Evolutionary conservation across 2,329 filamentous ascomycete species (phyloP).

Genomic region (Cyclaneusma minus): DNA sequence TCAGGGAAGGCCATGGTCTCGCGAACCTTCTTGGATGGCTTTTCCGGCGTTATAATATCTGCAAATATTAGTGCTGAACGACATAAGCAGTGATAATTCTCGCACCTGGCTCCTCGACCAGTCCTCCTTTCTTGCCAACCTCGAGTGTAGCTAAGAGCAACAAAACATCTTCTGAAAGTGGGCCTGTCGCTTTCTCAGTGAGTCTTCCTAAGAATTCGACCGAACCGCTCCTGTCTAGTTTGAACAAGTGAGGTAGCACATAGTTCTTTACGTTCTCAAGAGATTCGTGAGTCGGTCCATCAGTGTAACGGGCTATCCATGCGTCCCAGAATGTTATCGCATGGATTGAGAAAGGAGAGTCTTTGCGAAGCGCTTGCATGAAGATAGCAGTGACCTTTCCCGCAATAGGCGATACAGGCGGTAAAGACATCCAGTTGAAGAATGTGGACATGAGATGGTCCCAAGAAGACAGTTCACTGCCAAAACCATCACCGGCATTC

Average conservation of each 20-base stretch:
- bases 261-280: slow-evolving; percentile 50
- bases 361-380: slow-evolving; percentile 27
- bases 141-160: slow-evolving; percentile 54
- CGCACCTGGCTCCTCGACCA: slow-evolving; percentile 52
- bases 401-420: slow-evolving; percentile 41
- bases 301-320: slow-evolving; percentile 37
- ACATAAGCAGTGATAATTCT: slow-evolving; percentile 5
- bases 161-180: too few species aligned
- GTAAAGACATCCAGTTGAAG: slow-evolving; percentile 39
- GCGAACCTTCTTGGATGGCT: slow-evolving; percentile 15
- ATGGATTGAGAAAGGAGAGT: slow-evolving; percentile 6
- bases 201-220: slow-evolving; percentile 41
- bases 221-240: slow-evolving; percentile 34
- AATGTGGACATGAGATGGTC: slow-evolving; percentile 31
- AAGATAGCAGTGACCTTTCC: slow-evolving; percentile 45
- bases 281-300: slow-evolving; percentile 31
- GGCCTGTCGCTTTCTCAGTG: slow-evolving; percentile 35
- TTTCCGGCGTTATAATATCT: slow-evolving; percentile 18
- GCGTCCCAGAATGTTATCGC: slow-evolving; percentile 28
- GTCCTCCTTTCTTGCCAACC: slow-evolving; percentile 51
- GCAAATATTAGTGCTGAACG: slow-evolving; percentile 6
- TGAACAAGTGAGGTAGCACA: slow-evolving; percentile 47
- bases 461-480: slow-evolving; percentile 28
- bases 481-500: slow-evolving; percentile 11
- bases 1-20: slow-evolving; percentile 22